phyloP scores from a whole-genome alignment of 306 rosid genomes.

The Styphnolobium japonicum region DNA sequence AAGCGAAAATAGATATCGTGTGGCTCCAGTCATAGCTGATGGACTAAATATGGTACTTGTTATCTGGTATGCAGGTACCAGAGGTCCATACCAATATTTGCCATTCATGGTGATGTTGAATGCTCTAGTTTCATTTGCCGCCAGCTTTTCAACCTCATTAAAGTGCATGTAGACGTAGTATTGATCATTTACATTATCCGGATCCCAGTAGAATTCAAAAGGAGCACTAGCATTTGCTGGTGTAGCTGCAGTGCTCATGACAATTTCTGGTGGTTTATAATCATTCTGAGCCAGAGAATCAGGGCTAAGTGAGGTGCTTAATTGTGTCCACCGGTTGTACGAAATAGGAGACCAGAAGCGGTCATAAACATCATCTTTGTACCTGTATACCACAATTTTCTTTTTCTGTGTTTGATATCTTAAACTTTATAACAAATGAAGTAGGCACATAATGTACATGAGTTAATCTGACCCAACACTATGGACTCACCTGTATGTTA shows the following conservation, averaged over 20 bases:
- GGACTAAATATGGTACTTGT: accelerated
- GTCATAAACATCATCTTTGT: constrained; percentile 36
- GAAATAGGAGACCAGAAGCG: neutral
- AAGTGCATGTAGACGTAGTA: constrained; percentile 29
- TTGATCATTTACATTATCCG: neutral
- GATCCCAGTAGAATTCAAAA: neutral
- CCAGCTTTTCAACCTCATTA: constrained; percentile 23
- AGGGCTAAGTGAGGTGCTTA: constrained; percentile 8
- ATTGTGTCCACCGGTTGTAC: neutral
- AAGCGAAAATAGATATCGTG: neutral
- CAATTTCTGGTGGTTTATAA: constrained; percentile 26
- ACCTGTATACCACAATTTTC: constrained; percentile 21
- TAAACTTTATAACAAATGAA: neutral
- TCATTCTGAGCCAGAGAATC: neutral
- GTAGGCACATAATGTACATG: neutral
- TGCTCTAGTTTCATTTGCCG: constrained; percentile 28
- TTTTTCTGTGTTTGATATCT: neutral
- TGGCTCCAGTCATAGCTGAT: neutral
- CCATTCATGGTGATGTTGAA: constrained; percentile 23
- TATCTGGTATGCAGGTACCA: neutral
- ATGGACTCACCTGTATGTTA: neutral
- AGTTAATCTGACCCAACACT: no score
- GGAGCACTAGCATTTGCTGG: constrained; percentile 5
- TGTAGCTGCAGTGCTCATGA: constrained; percentile 36
- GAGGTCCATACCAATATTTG: neutral